Percentiles rank a stretch among this genome's conserved stretches.
phyloP scores from a whole-genome alignment of 1,284 basidiomycete species.

The Marasmius fiardii region DNA sequence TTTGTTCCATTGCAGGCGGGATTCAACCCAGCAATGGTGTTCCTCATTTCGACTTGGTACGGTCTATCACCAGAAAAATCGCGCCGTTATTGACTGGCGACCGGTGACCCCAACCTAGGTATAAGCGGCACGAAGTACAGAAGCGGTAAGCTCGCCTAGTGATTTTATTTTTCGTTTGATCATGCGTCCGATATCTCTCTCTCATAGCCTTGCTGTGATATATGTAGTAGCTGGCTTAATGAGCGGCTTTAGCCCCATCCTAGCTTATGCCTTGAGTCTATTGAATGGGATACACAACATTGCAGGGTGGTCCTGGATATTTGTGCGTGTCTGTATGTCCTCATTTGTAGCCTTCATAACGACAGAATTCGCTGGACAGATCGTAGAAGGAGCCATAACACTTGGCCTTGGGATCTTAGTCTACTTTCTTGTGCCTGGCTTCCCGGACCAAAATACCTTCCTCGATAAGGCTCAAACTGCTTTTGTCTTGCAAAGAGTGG shows the following conservation, averaged over 20 bases:
- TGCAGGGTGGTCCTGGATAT: constrained; percentile 12
- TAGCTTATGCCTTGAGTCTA: constrained; percentile 13
- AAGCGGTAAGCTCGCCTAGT: constrained; percentile 1
- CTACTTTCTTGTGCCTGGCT: constrained; percentile 9
- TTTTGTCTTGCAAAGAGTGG: constrained; percentile 2
- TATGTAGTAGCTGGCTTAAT: constrained; percentile 14
- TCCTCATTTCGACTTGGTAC: constrained; percentile 16
- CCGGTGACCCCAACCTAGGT: constrained; percentile 8
- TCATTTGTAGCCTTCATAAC: not conserved
- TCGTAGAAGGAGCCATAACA: constrained; percentile 10
- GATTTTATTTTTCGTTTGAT: too few species aligned
- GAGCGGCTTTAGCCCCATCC: constrained; percentile 13
- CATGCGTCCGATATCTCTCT: not conserved
- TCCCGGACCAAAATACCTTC: constrained; percentile 11
- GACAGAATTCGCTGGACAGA: not conserved
- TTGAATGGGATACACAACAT: constrained; percentile 10
- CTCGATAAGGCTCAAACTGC: constrained; percentile 6
- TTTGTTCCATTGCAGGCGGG: too few species aligned
- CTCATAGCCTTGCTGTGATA: constrained; percentile 12
- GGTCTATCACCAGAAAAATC: not conserved
- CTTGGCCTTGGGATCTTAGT: constrained; percentile 2
- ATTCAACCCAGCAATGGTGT: constrained; percentile 16
- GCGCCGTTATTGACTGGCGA: not conserved
- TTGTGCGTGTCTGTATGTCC: constrained; percentile 1
- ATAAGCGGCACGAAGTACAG: constrained; percentile 15